phyloP scores from a whole-genome alignment of 106 monocot species.

The Allium sativum region DNA sequence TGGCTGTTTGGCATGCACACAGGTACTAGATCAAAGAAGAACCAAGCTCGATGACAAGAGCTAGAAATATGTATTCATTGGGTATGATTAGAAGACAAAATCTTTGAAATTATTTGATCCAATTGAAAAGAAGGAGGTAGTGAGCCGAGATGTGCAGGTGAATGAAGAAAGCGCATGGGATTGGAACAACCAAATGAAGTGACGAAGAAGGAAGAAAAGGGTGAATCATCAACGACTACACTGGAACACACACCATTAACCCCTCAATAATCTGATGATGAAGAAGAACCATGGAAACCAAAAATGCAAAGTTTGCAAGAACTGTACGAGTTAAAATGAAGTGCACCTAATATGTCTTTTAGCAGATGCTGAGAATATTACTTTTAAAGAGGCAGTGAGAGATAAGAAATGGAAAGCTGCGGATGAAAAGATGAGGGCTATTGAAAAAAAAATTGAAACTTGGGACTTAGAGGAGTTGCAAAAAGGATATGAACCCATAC shows the following conservation, averaged over 20 bases:
- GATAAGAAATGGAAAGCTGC: background rate
- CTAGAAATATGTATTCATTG: background rate
- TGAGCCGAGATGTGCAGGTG: background rate
- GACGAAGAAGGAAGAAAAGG: too few relatives aligned
- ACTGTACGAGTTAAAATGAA: background rate
- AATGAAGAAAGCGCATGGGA: background rate
- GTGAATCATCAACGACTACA: background rate
- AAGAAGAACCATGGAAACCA: background rate
- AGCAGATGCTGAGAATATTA: background rate
- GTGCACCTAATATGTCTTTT: background rate
- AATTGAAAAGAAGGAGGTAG: background rate
- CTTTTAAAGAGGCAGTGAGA: background rate
- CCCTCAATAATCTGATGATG: background rate
- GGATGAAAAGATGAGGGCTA: background rate
- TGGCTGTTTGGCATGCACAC: background rate
- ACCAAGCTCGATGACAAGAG: conserved; percentile 2
- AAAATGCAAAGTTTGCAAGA: background rate
- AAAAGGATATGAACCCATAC: background rate
- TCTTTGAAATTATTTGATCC: background rate
- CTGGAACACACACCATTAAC: too few relatives aligned
- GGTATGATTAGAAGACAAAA: background rate
- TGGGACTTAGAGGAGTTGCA: background rate
- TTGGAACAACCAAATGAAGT: background rate
- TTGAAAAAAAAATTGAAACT: background rate
- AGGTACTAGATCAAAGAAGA: conserved; percentile 1